Base-by-base conservation (phyloP, 768 basidiomycete species). In the Russula lepida region DNA sequence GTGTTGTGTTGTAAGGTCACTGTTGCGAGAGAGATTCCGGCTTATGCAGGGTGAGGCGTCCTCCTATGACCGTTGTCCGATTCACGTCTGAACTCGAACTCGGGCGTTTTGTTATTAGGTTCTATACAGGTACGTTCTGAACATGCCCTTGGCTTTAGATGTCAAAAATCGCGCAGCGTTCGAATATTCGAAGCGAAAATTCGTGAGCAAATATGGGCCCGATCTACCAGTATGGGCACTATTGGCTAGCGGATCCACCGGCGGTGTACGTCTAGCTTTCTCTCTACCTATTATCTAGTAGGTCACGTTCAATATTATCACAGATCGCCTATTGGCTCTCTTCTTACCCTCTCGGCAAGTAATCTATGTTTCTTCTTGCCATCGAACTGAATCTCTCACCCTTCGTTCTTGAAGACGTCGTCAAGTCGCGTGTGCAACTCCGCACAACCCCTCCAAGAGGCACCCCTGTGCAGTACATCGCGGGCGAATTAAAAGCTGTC, bases 321-420 rank as follows among this genome's bases (percentile, higher is more conserved):
- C 53, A 92, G 78, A 82, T 95, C 41, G 85, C 85, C 0, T 98
- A 99, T 69, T 99, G 97, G 97, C 78, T 97, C 2, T 82, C 91
- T 1, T 94, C 88, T 69, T 98, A 95, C 71, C 95, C 93, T 0
- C 76, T 95, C 6, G 89, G 88, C 88, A 53, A 8, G 71, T 58
- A 0, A 3, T 8, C 19, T 33, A 19, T 12, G 15, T 37, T 35
- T 30, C 27, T 21, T 41, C 30, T 27, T 47, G 28, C 27, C 19
- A 37, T 30, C 51, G 21, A n/a, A n/a, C n/a, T n/a, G n/a, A 51
- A 27, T 7, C 21, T 25, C n/a, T 35, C 44, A 37, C 32, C 43
- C 13, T 15, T 25, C 15, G 3, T 43, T 30, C 23, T 33, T 33
- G 6, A 30, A 89, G 94, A 98, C 65, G 90, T 97, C 5, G 82